Conservation (phyloP, 306 rosid genomes). For the Vigna reflexopilosa region DNA sequence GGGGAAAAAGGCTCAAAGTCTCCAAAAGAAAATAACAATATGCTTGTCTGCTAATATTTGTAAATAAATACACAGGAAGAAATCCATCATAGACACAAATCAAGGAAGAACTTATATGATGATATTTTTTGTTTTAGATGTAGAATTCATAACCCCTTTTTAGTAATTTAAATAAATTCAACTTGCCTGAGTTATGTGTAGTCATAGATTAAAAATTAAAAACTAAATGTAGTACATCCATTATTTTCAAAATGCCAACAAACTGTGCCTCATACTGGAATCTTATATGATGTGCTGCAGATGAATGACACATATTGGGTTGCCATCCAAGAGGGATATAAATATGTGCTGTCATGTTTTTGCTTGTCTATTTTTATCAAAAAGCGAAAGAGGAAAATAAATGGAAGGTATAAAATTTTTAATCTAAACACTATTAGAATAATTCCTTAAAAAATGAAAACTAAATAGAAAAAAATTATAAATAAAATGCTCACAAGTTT, state of each 20-base stretch:
- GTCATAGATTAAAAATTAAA: background rate
- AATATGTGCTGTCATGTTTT: no score
- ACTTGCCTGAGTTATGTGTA: constrained; percentile 3
- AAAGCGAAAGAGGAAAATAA: constrained; percentile 1
- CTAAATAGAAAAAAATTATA: constrained; percentile 13
- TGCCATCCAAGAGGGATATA: no score
- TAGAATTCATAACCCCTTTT: background rate
- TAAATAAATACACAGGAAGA: background rate
- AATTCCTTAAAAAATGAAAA: constrained; percentile 16
- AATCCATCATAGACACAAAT: constrained; percentile 16
- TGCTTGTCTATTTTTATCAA: no score
- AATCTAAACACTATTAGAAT: constrained; percentile 10
- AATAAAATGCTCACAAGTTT: background rate
- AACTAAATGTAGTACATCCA: background rate
- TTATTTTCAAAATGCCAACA: constrained; percentile 18
- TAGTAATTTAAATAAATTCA: background rate
- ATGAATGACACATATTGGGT: no score
- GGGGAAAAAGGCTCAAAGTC: no score
- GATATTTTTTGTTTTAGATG: constrained; percentile 7
- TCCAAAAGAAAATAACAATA: constrained; percentile 20
- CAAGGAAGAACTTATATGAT: constrained; percentile 17
- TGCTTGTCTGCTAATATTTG: constrained; percentile 18
- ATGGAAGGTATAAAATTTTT: background rate
- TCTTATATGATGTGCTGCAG: no score
- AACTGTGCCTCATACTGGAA: background rate